Conservation (phyloP, 2,329 filamentous ascomycete genomes). For the Plenodomus biglobosus region DNA sequence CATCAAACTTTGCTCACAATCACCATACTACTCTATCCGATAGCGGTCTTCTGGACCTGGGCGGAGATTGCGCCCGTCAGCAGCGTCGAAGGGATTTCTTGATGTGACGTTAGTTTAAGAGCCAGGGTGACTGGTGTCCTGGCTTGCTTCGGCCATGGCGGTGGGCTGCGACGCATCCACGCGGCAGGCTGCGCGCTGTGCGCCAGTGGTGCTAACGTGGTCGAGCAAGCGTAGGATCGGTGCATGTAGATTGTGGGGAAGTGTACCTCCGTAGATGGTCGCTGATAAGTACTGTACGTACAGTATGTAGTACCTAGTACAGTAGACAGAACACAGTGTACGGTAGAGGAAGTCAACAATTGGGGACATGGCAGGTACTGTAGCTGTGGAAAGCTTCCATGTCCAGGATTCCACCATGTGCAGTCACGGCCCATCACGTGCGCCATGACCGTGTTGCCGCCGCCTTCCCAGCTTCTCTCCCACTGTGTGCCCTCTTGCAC, state of each 20-base stretch:
- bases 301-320: too few relatives aligned
- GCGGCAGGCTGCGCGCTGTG: background rate
- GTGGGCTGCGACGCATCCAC: background rate
- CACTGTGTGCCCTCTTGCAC: too few relatives aligned
- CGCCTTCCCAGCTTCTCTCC: too few relatives aligned
- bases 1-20: conserved; percentile 9
- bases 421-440: background rate
- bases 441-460: background rate
- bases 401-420: background rate
- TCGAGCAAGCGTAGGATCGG: background rate
- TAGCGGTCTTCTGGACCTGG: conserved; percentile 12
- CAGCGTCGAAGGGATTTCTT: conserved; percentile 4
- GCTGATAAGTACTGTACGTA: background rate
- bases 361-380: background rate
- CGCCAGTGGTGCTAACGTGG: background rate
- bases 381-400: background rate
- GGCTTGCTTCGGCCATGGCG: conserved; percentile 21
- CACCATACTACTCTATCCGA: conserved; percentile 12
- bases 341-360: background rate
- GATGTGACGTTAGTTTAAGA: conserved; percentile 6
- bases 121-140: conserved; percentile 10
- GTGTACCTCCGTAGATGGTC: background rate
- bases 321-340: too few relatives aligned
- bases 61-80: conserved; percentile 13
- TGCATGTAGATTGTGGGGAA: conserved; percentile 14